These are phyloP conservation scores for Thermothielavioides terrestris DNA, from an alignment of 495 filamentous ascomycete species.

Conservation along the genomic window DNA sequence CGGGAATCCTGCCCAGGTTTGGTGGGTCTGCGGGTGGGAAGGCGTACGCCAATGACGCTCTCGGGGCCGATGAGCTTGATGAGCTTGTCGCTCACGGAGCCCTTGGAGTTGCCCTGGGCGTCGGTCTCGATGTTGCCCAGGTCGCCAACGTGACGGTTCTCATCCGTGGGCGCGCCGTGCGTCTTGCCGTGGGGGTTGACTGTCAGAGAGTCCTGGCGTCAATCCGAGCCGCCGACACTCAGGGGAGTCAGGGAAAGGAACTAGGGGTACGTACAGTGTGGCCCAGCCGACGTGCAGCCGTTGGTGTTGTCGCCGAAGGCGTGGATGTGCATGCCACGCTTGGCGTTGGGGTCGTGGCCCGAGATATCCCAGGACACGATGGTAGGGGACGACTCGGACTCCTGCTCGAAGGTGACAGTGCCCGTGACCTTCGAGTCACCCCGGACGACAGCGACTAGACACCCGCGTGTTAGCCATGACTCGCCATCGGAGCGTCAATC, in stretches of 20 bases:
- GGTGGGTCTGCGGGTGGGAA: too few relatives aligned
- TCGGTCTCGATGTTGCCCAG: slow-evolving; percentile 96
- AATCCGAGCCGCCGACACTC: background rate
- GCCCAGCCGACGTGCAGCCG: slow-evolving; percentile 94
- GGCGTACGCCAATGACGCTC: slow-evolving; percentile 86
- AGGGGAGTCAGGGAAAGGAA: background rate
- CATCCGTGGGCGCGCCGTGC: slow-evolving; percentile 79
- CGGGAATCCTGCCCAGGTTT: too few relatives aligned
- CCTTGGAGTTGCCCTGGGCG: slow-evolving; percentile 76
- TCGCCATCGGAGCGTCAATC: background rate
- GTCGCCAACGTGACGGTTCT: slow-evolving; percentile 88
- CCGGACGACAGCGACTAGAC: slow-evolving; percentile 83
- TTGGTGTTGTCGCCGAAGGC: slow-evolving; percentile 99
- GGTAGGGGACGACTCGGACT: slow-evolving; percentile 66
- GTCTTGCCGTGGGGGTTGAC: slow-evolving; percentile 91
- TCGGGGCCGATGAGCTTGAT: slow-evolving; percentile 92
- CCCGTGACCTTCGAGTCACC: slow-evolving; percentile 91
- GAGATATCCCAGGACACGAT: slow-evolving; percentile 87
- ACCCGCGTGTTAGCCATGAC: slow-evolving; percentile 21
- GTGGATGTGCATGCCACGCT: slow-evolving; percentile 97
- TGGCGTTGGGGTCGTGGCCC: slow-evolving; percentile 86
- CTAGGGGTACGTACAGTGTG: slow-evolving; percentile 65
- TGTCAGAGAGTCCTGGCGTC: slow-evolving; percentile 26
- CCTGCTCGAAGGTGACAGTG: slow-evolving; percentile 91
- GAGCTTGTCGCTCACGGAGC: slow-evolving; percentile 62